These are phyloP conservation scores for Schizosaccharomyces japonicus DNA, from an alignment of 805 yeast genomes.

Conservation along the genomic window DNA sequence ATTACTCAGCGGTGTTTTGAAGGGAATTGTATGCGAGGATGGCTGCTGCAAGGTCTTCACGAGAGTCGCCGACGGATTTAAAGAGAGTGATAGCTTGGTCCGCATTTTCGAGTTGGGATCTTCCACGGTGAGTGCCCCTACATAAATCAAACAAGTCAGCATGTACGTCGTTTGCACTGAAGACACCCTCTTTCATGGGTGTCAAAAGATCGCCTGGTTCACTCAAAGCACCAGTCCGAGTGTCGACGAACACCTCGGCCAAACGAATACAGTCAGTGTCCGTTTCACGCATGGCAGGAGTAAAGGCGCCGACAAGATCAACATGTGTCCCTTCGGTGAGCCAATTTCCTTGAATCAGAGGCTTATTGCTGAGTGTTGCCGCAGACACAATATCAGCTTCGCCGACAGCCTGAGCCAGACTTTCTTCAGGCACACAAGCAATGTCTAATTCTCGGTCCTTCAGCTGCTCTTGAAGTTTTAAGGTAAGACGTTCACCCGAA, in stretches of 20 bases:
- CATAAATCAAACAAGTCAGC: not conserved
- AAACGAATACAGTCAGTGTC: not conserved
- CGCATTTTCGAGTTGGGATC: not conserved
- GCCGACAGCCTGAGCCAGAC: not conserved
- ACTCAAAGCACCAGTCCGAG: not conserved
- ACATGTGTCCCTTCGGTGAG: not conserved
- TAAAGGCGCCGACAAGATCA: not conserved
- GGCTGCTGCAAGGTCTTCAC: conserved; percentile 3
- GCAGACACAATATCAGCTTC: not conserved
- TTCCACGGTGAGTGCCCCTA: not conserved
- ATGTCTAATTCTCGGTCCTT: not conserved
- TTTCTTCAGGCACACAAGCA: not conserved
- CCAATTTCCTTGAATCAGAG: not conserved
- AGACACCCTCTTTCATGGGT: not conserved
- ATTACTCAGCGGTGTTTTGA: no score
- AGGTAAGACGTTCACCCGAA: not conserved
- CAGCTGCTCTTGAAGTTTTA: not conserved
- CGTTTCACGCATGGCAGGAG: not conserved
- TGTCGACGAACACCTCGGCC: not conserved
- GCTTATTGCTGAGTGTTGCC: not conserved
- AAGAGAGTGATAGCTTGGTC: not conserved
- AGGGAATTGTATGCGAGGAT: not conserved
- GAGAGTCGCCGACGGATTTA: not conserved
- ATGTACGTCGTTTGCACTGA: not conserved
- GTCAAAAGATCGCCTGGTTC: not conserved